Conservation (phyloP, 2,329 filamentous ascomycete genomes). For the Orbilia oligospora region DNA sequence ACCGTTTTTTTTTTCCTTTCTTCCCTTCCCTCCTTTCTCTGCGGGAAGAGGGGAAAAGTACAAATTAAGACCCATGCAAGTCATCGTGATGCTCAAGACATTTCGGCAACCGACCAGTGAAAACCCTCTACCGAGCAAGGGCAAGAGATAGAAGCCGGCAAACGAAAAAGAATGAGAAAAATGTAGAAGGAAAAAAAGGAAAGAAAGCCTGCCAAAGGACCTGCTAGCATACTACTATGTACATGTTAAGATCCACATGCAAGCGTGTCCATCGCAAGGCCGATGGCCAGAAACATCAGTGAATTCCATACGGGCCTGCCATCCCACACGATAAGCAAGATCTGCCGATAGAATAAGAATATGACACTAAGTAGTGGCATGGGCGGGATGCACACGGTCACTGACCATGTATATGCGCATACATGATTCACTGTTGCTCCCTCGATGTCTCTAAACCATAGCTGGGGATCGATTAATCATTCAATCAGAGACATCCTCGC, state of each 20-base stretch:
- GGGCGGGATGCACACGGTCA: conserved; percentile 5
- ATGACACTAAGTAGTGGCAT: too few species aligned
- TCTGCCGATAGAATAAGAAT: conserved; percentile 5
- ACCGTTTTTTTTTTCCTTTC: conserved; percentile 30
- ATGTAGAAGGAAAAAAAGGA: neutral
- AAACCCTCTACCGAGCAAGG: neutral
- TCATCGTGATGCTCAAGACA: conserved; percentile 15
- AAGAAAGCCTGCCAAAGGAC: neutral
- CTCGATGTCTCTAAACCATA: neutral
- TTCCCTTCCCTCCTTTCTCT: neutral
- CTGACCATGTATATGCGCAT: conserved; percentile 24
- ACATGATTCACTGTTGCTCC: neutral
- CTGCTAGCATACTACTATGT: too few species aligned
- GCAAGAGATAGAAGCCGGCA: too few species aligned
- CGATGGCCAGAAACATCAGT: conserved; percentile 17
- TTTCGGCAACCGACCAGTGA: conserved; percentile 27
- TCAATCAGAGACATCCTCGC: conserved; percentile 27
- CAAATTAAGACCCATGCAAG: conserved; percentile 21
- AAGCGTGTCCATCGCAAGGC: conserved; percentile 25
- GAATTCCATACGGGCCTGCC: conserved; percentile 8
- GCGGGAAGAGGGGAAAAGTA: neutral
- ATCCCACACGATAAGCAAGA: conserved; percentile 12
- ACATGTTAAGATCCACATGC: conserved; percentile 29
- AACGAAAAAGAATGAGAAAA: neutral
- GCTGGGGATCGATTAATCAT: neutral